phyloP scores from a whole-genome alignment of 495 filamentous ascomycete species.

The Massariosphaeria phaeospora region DNA sequence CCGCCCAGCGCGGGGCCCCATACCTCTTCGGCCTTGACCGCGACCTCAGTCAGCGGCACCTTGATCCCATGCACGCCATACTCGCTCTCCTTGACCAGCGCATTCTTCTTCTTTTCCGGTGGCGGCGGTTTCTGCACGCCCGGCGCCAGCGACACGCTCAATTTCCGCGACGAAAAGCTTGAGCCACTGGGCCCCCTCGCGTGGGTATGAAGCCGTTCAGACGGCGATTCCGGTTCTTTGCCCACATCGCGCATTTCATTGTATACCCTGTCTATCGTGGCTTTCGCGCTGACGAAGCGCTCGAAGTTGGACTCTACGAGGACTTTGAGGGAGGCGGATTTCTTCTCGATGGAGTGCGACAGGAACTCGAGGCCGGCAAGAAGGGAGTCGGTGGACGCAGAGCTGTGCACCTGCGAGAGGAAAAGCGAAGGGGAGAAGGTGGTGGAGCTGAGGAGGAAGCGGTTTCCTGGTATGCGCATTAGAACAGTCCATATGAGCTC shows the following conservation, averaged over 20 bases:
- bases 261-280: conserved; percentile 96
- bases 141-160: conserved; percentile 45
- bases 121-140: conserved; percentile 25
- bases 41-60: conserved; percentile 75
- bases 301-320: conserved; percentile 97
- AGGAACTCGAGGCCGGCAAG: conserved; percentile 75
- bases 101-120: conserved; percentile 72
- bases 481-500: no score
- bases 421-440: conserved; percentile 91
- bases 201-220: conserved; percentile 1
- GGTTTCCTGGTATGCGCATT: no score
- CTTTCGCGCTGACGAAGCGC: conserved; percentile 91
- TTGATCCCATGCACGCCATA: conserved; percentile 91
- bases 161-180: conserved; percentile 56
- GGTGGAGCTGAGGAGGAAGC: conserved; percentile 89
- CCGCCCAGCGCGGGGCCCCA: conserved; percentile 94
- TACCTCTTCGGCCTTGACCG: conserved; percentile 89
- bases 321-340: conserved; percentile 90
- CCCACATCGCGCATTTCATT: conserved; percentile 93
- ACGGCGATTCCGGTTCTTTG: conserved; percentile 50
- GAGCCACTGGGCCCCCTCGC: conserved; percentile 51
- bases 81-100: conserved; percentile 85
- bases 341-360: conserved; percentile 88
- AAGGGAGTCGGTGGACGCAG: conserved; percentile 72
- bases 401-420: conserved; percentile 82